Evolutionary conservation across 2,329 filamentous ascomycete species (phyloP).

Genomic region (Penicillium sp.): DNA sequence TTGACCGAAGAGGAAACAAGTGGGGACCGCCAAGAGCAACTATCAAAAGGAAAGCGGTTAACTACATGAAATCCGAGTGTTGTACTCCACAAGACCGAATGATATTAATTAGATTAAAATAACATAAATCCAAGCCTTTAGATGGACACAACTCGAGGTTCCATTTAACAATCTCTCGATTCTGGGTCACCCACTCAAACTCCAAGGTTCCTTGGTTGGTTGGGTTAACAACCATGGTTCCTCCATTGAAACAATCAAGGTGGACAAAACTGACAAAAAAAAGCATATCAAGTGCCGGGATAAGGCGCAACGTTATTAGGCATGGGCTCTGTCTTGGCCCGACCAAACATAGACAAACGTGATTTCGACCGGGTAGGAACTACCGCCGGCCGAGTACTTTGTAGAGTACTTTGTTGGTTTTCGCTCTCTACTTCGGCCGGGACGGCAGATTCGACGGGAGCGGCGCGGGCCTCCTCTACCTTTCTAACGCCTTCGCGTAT

Average conservation of each 20-base stretch:
- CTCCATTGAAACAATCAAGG: neutral
- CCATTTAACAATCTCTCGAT: neutral
- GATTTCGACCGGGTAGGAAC: constrained; percentile 34
- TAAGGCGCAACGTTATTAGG: constrained; percentile 34
- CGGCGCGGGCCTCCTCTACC: constrained; percentile 37
- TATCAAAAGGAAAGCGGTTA: constrained; percentile 1
- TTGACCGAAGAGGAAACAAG: neutral
- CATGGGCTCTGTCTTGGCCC: constrained; percentile 24
- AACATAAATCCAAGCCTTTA: neutral
- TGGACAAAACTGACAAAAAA: neutral
- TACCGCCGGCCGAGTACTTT: constrained; percentile 12
- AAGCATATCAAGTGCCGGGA: constrained; percentile 34
- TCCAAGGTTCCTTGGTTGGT: neutral
- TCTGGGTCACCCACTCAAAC: neutral
- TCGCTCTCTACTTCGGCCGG: constrained; percentile 13
- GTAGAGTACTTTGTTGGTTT: neutral
- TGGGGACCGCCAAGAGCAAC: neutral
- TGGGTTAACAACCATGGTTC: neutral
- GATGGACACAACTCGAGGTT: neutral
- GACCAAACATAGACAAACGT: constrained; percentile 31
- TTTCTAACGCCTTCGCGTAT: constrained; percentile 43
- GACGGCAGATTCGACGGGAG: constrained; percentile 20
- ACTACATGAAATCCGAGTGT: neutral
- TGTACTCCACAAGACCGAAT: neutral
- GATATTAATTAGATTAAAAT: neutral